Evolutionary conservation across 83 land plant species (phyloP), one percentile per base, ranked within the genome.

Genomic region (Thuja plicata): DNA sequence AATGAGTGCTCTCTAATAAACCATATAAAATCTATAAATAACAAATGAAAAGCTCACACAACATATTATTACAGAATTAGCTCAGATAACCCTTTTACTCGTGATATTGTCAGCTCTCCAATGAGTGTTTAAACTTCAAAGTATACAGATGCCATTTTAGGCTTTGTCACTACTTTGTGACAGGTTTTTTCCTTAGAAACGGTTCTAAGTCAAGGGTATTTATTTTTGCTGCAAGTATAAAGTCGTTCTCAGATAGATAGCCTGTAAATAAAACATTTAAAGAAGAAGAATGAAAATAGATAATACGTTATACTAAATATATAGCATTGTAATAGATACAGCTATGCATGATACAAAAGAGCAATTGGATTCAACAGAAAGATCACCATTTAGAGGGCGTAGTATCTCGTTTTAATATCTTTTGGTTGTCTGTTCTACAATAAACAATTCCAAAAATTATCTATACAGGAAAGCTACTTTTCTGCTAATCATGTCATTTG

Each of bases 191-290:
- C 84, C 97, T 92, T 85, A 98, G 90, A 19, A 97, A 94, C 54
- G 91, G 97, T 57, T 91, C 89, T 41, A 95, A 40, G 79, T 95
- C 92, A 77, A 97, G 94, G 32, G 91, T 91, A 89, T 90, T 91
- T 86, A 98, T 96, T 93, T 98, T 98, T 8, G 99, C 97, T 87
- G 99, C 99, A 88, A 98, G 96, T 84, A 98, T 98, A 89, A 98
- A 98, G 93, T 98, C 99, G 89, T 98, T 98, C 88, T 98, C 99
- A 35, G 99, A 96, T 91, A 98, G 88, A 12, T 98, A 99, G 85
- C 99, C 99, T 98, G 95, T 60, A 85, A 76, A 84, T 41, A 89
- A 79, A 10, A 90, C 48, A 89, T 83, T 66, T 40, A 82, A 54
- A 57, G 46, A 40, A 24, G 32, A 87, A 45, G n/a, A 21, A 35